Conservation (phyloP, 352 stramenopile genomes). For the Phytopythium cucurbitacearum region DNA sequence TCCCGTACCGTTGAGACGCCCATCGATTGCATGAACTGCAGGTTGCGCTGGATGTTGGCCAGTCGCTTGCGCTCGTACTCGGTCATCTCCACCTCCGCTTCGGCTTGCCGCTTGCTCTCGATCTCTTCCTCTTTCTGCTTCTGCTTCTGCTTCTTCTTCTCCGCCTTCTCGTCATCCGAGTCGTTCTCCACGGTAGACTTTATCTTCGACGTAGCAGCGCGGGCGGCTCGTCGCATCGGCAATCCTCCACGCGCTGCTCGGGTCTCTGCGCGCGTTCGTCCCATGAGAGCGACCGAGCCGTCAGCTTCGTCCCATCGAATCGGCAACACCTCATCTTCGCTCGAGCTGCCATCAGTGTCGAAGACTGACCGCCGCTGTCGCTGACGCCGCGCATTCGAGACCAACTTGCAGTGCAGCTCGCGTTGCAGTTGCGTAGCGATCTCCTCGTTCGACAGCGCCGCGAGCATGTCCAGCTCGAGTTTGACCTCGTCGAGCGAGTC, state of each 20-base stretch:
- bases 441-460: conserved; percentile 61
- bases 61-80: conserved; percentile 82
- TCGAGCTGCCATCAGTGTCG: no score
- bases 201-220: neutral
- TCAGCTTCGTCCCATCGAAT: no score
- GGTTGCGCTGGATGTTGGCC: conserved; percentile 82
- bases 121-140: conserved; percentile 4
- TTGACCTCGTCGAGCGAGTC: conserved; percentile 60
- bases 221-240: no score
- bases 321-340: no score
- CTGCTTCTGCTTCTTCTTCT: conserved; percentile 6
- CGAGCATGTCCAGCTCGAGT: conserved; percentile 61
- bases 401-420: conserved; percentile 31
- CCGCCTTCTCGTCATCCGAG: neutral
- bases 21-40: conserved; percentile 83
- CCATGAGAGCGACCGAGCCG: no score
- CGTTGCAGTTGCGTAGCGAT: conserved; percentile 57
- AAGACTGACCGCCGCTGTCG: no score
- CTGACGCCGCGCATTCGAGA: no score
- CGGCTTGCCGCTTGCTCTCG: neutral
- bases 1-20: conserved; percentile 57
- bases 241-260: no score
- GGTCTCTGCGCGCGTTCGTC: no score
- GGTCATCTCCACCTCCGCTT: conserved; percentile 21
- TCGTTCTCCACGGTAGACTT: neutral